Conservation (phyloP, 1,284 basidiomycete genomes). For the Volvariella volvacea region DNA sequence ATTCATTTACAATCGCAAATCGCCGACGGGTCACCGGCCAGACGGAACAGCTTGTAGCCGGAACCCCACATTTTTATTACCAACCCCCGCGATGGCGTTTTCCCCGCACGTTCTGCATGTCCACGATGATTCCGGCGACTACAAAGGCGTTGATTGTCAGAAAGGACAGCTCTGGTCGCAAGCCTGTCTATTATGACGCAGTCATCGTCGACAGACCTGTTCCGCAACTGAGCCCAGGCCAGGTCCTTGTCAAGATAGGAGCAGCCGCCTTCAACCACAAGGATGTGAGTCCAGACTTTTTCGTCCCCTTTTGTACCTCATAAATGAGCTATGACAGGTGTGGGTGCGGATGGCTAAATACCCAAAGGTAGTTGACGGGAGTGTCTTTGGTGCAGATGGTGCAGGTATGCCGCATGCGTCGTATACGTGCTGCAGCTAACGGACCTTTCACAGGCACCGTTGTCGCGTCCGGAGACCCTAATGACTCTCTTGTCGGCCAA, state of each 20-base stretch:
- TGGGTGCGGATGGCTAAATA: slow-evolving; percentile 74
- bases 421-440: neutral
- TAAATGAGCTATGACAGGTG: slow-evolving; percentile 33
- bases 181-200: slow-evolving; percentile 37
- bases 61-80: no score
- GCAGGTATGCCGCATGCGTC: slow-evolving; percentile 41
- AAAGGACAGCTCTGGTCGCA: neutral
- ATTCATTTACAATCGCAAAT: no score
- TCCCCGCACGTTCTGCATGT: no score
- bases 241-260: slow-evolving; percentile 59
- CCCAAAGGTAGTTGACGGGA: slow-evolving; percentile 55
- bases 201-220: slow-evolving; percentile 42
- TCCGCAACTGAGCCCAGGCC: slow-evolving; percentile 40
- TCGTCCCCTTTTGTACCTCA: neutral
- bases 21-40: no score
- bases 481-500: slow-evolving; percentile 52
- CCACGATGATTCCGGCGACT: neutral
- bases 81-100: no score
- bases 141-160: slow-evolving; percentile 1
- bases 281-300: slow-evolving; percentile 46
- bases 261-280: slow-evolving; percentile 77
- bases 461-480: slow-evolving; percentile 43
- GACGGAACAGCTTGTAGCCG: no score
- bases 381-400: slow-evolving; percentile 67
- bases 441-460: slow-evolving; percentile 44